Conservation (phyloP, 2,329 filamentous ascomycete genomes). For the Ambrosiella cleistominuta region DNA sequence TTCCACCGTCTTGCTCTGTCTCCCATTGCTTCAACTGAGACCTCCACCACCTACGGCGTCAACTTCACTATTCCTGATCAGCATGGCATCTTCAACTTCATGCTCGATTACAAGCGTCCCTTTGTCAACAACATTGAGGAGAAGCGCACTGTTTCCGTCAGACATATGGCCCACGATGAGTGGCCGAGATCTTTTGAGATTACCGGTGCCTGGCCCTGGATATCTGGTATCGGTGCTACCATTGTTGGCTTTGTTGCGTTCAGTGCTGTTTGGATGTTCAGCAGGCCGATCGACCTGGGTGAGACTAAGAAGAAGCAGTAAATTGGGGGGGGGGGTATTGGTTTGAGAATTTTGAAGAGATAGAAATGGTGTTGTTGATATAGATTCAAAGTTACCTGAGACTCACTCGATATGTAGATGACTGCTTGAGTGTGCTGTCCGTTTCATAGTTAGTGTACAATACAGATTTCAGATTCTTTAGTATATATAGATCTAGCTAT, state of each 20-base stretch:
- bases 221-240: constrained; percentile 71
- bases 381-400: neutral
- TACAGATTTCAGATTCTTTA: neutral
- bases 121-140: constrained; percentile 81
- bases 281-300: constrained; percentile 26
- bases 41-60: constrained; percentile 55
- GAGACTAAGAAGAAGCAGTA: constrained; percentile 32
- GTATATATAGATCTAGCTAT: neutral
- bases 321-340: constrained; percentile 2
- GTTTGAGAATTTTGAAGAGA: constrained; percentile 11
- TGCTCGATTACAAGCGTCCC: constrained; percentile 89
- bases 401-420: neutral
- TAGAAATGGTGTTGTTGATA: constrained; percentile 1
- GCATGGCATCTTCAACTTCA: constrained; percentile 98
- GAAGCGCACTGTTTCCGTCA: constrained; percentile 84
- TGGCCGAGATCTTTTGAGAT: constrained; percentile 85
- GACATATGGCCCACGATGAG: constrained; percentile 95
- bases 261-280: constrained; percentile 73
- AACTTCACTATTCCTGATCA: constrained; percentile 81
- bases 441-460: constrained; percentile 6
- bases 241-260: constrained; percentile 72
- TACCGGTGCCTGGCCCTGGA: constrained; percentile 85
- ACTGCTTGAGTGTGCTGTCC: neutral
- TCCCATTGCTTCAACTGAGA: constrained; percentile 37
- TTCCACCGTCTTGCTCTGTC: constrained; percentile 74